A percentile compares a stretch with the other conserved stretches of the same genome.
Conservation (phyloP, 306 rosid genomes). For the Vigna unguiculata region DNA sequence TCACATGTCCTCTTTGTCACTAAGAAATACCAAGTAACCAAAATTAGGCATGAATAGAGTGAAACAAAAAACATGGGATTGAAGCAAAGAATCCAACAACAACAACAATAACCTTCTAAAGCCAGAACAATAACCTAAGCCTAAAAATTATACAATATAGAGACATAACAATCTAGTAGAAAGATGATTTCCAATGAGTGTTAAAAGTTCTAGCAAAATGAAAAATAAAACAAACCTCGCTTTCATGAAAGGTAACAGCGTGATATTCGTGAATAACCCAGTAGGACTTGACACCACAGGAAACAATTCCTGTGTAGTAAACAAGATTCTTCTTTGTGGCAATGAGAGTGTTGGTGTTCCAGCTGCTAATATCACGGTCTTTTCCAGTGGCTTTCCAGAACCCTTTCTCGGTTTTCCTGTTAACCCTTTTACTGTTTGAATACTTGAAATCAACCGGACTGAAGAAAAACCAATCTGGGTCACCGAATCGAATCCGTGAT, state of each 20-base stretch:
- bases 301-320: constrained; percentile 50
- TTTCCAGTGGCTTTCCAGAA: constrained; percentile 76
- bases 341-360: constrained; percentile 39
- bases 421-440: constrained; percentile 37
- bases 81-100: neutral
- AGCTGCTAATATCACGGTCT: constrained; percentile 46
- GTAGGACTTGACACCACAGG: constrained; percentile 35
- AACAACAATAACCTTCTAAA: constrained; percentile 8
- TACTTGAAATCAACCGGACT: constrained; percentile 49
- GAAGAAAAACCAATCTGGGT: constrained; percentile 72
- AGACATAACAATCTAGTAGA: neutral
- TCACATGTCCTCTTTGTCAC: neutral
- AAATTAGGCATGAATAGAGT: neutral
- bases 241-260: neutral
- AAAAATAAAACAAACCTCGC: constrained; percentile 49
- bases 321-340: constrained; percentile 74
- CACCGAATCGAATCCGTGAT: constrained; percentile 52
- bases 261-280: constrained; percentile 85
- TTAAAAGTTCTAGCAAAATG: neutral
- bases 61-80: constrained; percentile 1
- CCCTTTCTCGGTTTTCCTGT: constrained; percentile 61
- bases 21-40: neutral
- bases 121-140: neutral
- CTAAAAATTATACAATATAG: neutral
- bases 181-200: neutral